A percentile compares a stretch with the other conserved stretches of the same genome.
Conservation (phyloP, 2,329 filamentous ascomycete species). For the Aspergillus sp. region DNA sequence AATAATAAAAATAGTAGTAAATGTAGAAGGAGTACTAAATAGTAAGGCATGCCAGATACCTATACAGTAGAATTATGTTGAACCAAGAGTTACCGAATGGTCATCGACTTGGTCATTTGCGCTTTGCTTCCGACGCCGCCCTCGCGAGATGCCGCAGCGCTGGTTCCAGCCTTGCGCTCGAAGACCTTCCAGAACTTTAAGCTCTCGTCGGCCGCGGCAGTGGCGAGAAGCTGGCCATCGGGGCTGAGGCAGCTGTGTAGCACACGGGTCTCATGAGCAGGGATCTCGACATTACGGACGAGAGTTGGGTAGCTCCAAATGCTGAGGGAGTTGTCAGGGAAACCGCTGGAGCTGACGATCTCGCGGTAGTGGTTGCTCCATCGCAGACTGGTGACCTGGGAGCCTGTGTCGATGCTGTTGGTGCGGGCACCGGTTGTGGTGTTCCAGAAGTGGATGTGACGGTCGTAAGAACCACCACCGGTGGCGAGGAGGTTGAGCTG, state of each 20-base stretch:
- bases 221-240: slow-evolving; percentile 96
- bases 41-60: slow-evolving; percentile 1
- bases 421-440: slow-evolving; percentile 94
- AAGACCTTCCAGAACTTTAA: slow-evolving; percentile 99
- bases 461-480: slow-evolving; percentile 92
- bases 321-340: slow-evolving; percentile 98
- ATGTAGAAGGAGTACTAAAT: background rate
- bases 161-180: slow-evolving; percentile 88
- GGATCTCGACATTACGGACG: slow-evolving; percentile 96
- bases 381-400: slow-evolving; percentile 91
- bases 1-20: background rate
- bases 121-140: slow-evolving; percentile 74
- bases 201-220: slow-evolving; percentile 91
- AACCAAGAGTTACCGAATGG: slow-evolving; percentile 65
- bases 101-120: slow-evolving; percentile 92
- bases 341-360: slow-evolving; percentile 95
- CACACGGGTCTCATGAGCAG: slow-evolving; percentile 93
- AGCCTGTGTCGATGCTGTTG: slow-evolving; percentile 98
- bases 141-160: slow-evolving; percentile 61
- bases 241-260: slow-evolving; percentile 96
- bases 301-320: slow-evolving; percentile 99
- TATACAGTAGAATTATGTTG: slow-evolving; percentile 7
- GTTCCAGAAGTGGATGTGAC: slow-evolving; percentile 99
- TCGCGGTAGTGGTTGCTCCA: slow-evolving; percentile 98
- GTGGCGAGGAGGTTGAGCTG: slow-evolving; percentile 96